phyloP scores from a whole-genome alignment of 176 grass and related monocot species.

The Aegilops longissima region DNA sequence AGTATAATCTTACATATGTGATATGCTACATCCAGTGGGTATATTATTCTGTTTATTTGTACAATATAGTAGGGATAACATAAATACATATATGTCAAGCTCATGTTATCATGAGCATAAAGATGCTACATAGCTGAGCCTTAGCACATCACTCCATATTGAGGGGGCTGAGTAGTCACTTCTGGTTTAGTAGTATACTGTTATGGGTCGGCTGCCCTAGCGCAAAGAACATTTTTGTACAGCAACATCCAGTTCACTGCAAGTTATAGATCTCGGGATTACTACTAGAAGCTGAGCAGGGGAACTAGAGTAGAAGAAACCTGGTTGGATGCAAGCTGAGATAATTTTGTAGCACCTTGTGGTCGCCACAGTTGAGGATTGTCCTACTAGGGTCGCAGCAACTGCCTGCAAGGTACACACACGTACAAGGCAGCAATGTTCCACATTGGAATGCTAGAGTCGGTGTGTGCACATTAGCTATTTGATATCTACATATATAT shows the following conservation, averaged over 20 bases:
- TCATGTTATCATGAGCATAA: slow-evolving; percentile 1
- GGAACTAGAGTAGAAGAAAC: not conserved
- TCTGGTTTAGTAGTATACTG: slow-evolving; percentile 18
- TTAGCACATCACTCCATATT: slow-evolving; percentile 13
- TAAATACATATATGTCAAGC: slow-evolving; percentile 1
- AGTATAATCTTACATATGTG: slow-evolving; percentile 6
- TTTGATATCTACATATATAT: not conserved
- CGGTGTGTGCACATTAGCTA: not conserved
- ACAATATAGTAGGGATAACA: not conserved
- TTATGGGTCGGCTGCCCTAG: not conserved
- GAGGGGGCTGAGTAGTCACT: not conserved
- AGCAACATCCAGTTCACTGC: not conserved
- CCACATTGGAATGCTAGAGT: not conserved
- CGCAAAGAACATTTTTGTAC: not conserved
- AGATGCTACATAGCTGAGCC: not conserved
- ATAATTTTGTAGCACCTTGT: slow-evolving; percentile 1
- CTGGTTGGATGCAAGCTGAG: not conserved
- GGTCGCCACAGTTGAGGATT: not conserved
- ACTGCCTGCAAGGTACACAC: not conserved
- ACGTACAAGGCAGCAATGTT: not conserved
- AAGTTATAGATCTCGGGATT: not conserved
- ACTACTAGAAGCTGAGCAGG: not conserved
- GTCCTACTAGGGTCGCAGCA: not conserved
- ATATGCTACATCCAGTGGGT: slow-evolving; percentile 13
- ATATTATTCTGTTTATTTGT: not conserved